Base-by-base conservation (phyloP, 139 green algal species). In the Ettlia oleoabundans region DNA sequence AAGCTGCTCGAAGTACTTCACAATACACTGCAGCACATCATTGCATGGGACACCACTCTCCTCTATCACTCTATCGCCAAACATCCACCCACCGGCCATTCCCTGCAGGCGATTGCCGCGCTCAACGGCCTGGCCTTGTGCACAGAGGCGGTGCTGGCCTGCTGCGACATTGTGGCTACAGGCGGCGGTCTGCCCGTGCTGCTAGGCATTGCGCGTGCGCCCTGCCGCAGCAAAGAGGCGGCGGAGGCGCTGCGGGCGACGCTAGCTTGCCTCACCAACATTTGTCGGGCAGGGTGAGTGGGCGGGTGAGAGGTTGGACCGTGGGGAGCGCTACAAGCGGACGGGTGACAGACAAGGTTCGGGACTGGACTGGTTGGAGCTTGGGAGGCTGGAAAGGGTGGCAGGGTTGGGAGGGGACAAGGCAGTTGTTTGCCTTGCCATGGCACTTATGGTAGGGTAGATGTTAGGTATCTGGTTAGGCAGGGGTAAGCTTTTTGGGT, bases 131-230 rank as follows among this genome's bases (percentile, higher is more conserved):
- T 86, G 37, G 72, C 71, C 3, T 55, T 68, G 3, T 77, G 71
- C 72, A 82, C 72, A 37, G 81, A 82, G 22, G 81, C 81, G 3
- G 41, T 51, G 41, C 63, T 65, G 15, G 65, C 40, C 58, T 83
- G 81, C 81, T 42, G 81, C 24, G 66, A 71, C 81, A 82, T 86
- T 67, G 71, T 76, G 7, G 53, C 61, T 7, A 58, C 53, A 0
- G 65, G 38, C 33, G 81, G 81, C 38, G 81, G 65, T 26, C 35
- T 76, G 78, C 63, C 78, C 0, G 51, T 52, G 52, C 64, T 87
- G 62, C 58, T 80, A 47, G 63, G 66, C 51, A 58, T 83, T 10
- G 78, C 58, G 22, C 40, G 64, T 43, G 28, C 51, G 1, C 26
- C 43, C 1, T 30, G 35, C 47, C 65, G 78, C 47, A 37, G 24